Percentiles rank a stretch among this genome's conserved stretches.
Evolutionary conservation across 2,329 filamentous ascomycete genomes (phyloP).

Genomic region (Tricladium varicosporioides): DNA sequence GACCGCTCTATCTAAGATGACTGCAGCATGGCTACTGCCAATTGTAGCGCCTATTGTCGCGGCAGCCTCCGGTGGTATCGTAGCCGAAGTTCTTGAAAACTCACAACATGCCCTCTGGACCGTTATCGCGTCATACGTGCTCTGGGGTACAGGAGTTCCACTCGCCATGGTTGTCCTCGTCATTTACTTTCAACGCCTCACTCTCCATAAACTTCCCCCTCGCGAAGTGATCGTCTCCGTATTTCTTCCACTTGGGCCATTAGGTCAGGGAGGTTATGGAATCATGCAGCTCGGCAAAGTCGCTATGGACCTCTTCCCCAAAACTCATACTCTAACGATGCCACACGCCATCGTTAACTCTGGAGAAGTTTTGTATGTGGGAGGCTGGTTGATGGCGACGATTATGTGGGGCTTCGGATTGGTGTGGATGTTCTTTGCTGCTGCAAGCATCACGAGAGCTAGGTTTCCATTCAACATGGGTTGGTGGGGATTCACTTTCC

Average conservation of each 20-base stretch:
- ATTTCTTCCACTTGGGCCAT: constrained; percentile 64
- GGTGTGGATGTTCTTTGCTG: constrained; percentile 53
- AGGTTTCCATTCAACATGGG: constrained; percentile 60
- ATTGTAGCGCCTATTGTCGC: constrained; percentile 67
- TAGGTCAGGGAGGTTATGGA: constrained; percentile 64
- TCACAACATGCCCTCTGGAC: constrained; percentile 57
- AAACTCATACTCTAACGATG: constrained; percentile 33
- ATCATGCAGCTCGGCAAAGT: constrained; percentile 43
- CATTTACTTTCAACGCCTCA: constrained; percentile 68
- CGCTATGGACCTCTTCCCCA: constrained; percentile 41
- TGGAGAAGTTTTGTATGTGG: constrained; percentile 55
- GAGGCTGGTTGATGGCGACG: constrained; percentile 52
- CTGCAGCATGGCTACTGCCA: constrained; percentile 62
- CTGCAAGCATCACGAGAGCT: constrained; percentile 45
- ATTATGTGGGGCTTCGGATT: constrained; percentile 57
- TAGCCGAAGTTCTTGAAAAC: constrained; percentile 59
- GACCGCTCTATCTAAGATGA: constrained; percentile 55
- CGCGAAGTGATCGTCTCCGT: constrained; percentile 66
- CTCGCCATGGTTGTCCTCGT: constrained; percentile 62
- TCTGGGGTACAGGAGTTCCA: constrained; percentile 64
- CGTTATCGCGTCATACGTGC: constrained; percentile 61
- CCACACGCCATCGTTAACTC: constrained; percentile 34
- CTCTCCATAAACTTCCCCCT: constrained; percentile 63
- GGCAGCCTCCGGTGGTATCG: constrained; percentile 60
- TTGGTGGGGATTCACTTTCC: constrained; percentile 62